Conservation (phyloP, 495 filamentous ascomycete species). For the Penicillium cataractarum region DNA sequence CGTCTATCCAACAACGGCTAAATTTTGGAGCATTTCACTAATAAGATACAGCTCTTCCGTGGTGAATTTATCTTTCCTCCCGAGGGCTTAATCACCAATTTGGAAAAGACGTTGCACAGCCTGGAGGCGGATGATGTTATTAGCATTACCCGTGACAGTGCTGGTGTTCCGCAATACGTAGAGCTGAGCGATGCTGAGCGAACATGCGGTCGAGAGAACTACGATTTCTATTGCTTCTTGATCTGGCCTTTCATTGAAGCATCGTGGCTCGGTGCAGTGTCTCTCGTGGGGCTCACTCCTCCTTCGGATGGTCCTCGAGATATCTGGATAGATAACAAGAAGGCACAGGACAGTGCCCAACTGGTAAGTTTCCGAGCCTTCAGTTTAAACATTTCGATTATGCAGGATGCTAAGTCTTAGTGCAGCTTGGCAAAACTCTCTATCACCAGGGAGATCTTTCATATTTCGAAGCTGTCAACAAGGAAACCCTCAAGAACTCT, state of each 20-base stretch:
- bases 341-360: slow-evolving; percentile 82
- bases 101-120: slow-evolving; percentile 74
- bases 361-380: slow-evolving; percentile 55
- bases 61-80: slow-evolving; percentile 96
- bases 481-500: slow-evolving; percentile 92
- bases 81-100: slow-evolving; percentile 75
- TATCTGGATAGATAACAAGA: slow-evolving; percentile 76
- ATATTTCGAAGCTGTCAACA: slow-evolving; percentile 98
- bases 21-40: slow-evolving; percentile 10
- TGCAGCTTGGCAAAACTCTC: slow-evolving; percentile 87
- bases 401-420: slow-evolving; percentile 23
- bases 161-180: slow-evolving; percentile 61
- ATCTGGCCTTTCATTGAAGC: slow-evolving; percentile 98
- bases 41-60: slow-evolving; percentile 71
- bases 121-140: slow-evolving; percentile 85
- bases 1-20: slow-evolving; percentile 11
- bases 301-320: slow-evolving; percentile 61
- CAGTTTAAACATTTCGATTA: background rate
- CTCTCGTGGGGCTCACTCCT: slow-evolving; percentile 82
- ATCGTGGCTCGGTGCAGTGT: slow-evolving; percentile 85
- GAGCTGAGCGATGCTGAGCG: slow-evolving; percentile 79
- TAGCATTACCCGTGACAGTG: slow-evolving; percentile 59
- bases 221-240: slow-evolving; percentile 96
- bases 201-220: slow-evolving; percentile 82
- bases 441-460: slow-evolving; percentile 96